Percentiles rank a stretch among this genome's conserved stretches.
Evolutionary conservation across 176 grass and related monocot species (phyloP).

Genomic region (Eleusine coracana): DNA sequence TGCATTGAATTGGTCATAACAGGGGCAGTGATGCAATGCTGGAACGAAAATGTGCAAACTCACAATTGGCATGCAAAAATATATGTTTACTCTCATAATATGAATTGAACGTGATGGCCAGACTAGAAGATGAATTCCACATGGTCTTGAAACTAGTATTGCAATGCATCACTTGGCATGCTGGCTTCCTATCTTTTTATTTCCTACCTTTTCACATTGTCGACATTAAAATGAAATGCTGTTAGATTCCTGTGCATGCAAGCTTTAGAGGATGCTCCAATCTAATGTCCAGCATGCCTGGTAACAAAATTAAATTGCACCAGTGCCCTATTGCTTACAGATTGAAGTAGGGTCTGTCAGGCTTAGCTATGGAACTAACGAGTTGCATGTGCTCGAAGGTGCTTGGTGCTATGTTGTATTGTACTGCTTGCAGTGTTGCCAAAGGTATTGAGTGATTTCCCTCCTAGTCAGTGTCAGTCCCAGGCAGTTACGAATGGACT

Average conservation of each 20-base stretch:
- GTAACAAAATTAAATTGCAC: background rate
- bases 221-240: background rate
- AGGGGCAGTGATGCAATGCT: background rate
- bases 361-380: too few relatives aligned
- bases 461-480: background rate
- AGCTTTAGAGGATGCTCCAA: background rate
- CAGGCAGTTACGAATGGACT: background rate
- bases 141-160: background rate
- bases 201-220: background rate
- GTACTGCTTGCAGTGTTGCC: too few relatives aligned
- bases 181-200: background rate
- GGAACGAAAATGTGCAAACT: background rate
- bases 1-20: background rate
- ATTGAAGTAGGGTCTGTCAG: too few relatives aligned
- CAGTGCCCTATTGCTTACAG: too few relatives aligned
- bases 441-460: background rate
- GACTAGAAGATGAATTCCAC: background rate
- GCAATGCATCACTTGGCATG: background rate
- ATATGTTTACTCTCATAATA: background rate
- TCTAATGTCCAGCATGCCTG: background rate
- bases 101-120: background rate
- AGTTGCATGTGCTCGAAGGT: too few relatives aligned
- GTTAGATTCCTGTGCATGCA: background rate
- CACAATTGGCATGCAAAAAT: background rate
- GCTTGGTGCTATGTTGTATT: too few relatives aligned